Evolutionary conservation across 108 stramenopile species (phyloP).

Genomic region (Seminavis robusta): DNA sequence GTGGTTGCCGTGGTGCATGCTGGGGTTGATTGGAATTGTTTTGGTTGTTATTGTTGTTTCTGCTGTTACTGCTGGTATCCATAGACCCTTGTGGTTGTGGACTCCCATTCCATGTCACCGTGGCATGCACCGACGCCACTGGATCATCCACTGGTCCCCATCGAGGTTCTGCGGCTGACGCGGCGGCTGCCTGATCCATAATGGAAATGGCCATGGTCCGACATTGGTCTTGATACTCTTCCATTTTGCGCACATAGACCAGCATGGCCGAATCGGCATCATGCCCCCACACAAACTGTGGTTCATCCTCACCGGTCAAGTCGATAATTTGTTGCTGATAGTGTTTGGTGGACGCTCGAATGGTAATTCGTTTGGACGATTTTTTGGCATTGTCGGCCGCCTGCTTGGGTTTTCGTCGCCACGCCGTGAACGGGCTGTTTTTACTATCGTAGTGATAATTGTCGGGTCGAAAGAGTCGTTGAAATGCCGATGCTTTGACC

Average conservation of each 20-base stretch:
- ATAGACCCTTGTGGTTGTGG: no score
- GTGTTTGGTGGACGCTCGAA: no score
- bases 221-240: constrained; percentile 29
- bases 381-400: constrained; percentile 11
- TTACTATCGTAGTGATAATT: no score
- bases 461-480: no score
- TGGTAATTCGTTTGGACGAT: background rate
- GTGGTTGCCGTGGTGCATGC: constrained; percentile 14
- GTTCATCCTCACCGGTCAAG: background rate
- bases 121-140: constrained; percentile 50
- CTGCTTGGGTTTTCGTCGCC: constrained; percentile 4
- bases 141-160: constrained; percentile 80
- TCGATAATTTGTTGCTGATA: background rate
- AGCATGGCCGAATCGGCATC: constrained; percentile 12
- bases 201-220: constrained; percentile 18
- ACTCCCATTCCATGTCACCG: constrained; percentile 58
- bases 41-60: background rate
- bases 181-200: constrained; percentile 33
- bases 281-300: background rate
- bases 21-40: background rate
- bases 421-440: background rate
- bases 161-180: constrained; percentile 30
- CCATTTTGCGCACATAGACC: no score
- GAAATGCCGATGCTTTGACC: background rate
- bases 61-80: background rate